Evolutionary conservation across 495 filamentous ascomycete genomes (phyloP), one percentile per base, ranked within the genome.

Genomic region (Penicillium simplicissimum): DNA sequence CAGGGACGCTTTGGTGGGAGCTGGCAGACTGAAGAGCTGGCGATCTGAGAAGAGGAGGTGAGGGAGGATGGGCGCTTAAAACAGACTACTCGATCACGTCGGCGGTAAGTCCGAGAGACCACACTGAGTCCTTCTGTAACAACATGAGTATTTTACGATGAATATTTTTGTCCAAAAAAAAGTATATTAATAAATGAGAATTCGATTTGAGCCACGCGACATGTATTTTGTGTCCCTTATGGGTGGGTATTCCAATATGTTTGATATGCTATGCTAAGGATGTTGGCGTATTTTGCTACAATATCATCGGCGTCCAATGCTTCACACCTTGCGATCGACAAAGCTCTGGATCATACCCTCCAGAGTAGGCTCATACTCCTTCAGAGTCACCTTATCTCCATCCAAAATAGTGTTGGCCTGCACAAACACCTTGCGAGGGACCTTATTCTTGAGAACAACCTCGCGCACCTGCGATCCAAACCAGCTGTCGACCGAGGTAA

Each of bases 341-440:
- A 85, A 98, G 75, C 93, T 96, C 80, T 90, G 83, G 55, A 98
- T 91, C 80, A 98, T 84, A 8, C 94, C 94, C 71, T 95, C 88
- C 9, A 86, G 77, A 0, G 85, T 91, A 1, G 92, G 83, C 66
- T 96, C 94, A 78, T 98, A 98, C 76, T 98, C 92, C 76, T 86
- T 91, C 73, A 97, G 71, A 21, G 76, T 83, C 17, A 97, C 91
- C 73, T 85, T 82, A 37, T 90, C 91, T 13, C 88, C 88, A 54
- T 87, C 82, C 17, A 85, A 79, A 51, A 92, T 71, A 8, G 95
- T 97, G 77, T 96, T 98, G 36, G 90, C 92, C 77, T 97, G 92
- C 17, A 98, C 93, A 76, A 96, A 98, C 42, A 97, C 88, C 81
- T 97, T 98, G 58, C 95, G 82, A 37, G 95, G 93, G 65, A 91